These are phyloP conservation scores for Xylaria arbuscula DNA, from an alignment of 2,329 filamentous ascomycete genomes.

Conservation along the genomic window DNA sequence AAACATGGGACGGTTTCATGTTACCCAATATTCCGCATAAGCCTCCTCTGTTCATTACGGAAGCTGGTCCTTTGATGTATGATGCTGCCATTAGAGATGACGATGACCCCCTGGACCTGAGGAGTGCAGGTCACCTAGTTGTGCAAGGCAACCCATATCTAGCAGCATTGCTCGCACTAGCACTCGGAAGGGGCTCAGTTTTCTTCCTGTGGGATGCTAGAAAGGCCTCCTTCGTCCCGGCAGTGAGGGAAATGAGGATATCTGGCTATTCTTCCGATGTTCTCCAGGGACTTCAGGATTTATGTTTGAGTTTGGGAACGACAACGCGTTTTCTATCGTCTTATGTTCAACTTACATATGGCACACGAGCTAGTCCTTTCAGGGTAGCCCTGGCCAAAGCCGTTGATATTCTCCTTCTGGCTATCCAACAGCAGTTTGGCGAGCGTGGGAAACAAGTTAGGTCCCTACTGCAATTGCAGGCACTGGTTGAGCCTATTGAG, in stretches of 20 bases:
- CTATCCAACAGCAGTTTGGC: conserved; percentile 62
- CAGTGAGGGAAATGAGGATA: conserved; percentile 60
- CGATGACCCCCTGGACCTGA: conserved; percentile 55
- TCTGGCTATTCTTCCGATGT: conserved; percentile 66
- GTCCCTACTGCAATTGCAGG: conserved; percentile 66
- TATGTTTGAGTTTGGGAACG: conserved; percentile 62
- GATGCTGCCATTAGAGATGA: conserved; percentile 67
- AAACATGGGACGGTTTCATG: conserved; percentile 77
- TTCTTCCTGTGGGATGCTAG: conserved; percentile 72
- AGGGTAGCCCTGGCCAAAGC: conserved; percentile 65
- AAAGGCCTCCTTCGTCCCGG: conserved; percentile 63
- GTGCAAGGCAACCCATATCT: conserved; percentile 63
- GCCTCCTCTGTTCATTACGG: conserved; percentile 70
- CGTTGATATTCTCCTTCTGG: conserved; percentile 60
- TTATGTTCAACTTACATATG: conserved; percentile 61
- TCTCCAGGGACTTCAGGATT: conserved; percentile 58
- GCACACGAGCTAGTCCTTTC: conserved; percentile 57
- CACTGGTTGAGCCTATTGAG: conserved; percentile 59
- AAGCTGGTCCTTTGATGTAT: conserved; percentile 73
- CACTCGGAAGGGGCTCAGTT: conserved; percentile 76
- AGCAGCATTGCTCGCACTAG: conserved; percentile 71
- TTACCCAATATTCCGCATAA: conserved; percentile 53
- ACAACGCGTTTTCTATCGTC: conserved; percentile 58
- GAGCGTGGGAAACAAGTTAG: conserved; percentile 54
- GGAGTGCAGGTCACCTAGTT: conserved; percentile 55